Evolutionary conservation across 1,139 yeast species (phyloP).

Genomic region (Meyerozyma carpophila): DNA sequence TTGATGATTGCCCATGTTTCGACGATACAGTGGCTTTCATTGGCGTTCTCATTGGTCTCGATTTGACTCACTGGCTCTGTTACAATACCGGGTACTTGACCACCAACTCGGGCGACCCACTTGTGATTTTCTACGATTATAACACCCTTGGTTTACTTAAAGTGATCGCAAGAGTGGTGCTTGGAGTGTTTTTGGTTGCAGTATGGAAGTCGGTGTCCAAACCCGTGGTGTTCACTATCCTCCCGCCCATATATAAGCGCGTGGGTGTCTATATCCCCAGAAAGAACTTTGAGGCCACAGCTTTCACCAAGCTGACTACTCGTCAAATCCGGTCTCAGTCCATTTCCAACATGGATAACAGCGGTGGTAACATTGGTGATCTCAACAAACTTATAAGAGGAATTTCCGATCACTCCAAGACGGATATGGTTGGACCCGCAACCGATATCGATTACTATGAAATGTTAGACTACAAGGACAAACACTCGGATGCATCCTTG

Average conservation of each 20-base stretch:
- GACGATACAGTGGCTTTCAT: conserved; percentile 93
- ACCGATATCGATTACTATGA: conserved; percentile 41
- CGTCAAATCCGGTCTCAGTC: conserved; percentile 36
- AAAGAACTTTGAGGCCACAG: conserved; percentile 36
- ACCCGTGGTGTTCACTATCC: conserved; percentile 48
- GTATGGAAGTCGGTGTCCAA: conserved; percentile 68
- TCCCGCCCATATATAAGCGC: conserved; percentile 43
- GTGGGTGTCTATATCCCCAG: conserved; percentile 41
- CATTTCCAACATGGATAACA: conserved; percentile 28
- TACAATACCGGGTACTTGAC: conserved; percentile 20
- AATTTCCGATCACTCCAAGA: conserved; percentile 20
- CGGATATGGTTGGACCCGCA: conserved; percentile 33
- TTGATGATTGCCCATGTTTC: conserved; percentile 93
- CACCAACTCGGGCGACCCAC: conserved; percentile 21
- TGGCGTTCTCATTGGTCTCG: conserved; percentile 81
- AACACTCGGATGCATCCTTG: conserved; percentile 4
- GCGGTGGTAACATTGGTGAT: conserved; percentile 31
- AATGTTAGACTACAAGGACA: conserved; percentile 28
- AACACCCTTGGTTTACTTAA: conserved; percentile 37
- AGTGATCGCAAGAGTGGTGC: conserved; percentile 37
- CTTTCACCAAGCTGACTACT: conserved; percentile 29
- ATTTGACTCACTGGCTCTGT: conserved; percentile 47
- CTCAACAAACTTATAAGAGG: conserved; percentile 28
- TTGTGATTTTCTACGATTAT: conserved; percentile 35
- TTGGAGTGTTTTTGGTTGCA: conserved; percentile 59